These are phyloP conservation scores for Chlorella sorokiniana DNA, from an alignment of 139 green algal genomes.

Conservation along the genomic window DNA sequence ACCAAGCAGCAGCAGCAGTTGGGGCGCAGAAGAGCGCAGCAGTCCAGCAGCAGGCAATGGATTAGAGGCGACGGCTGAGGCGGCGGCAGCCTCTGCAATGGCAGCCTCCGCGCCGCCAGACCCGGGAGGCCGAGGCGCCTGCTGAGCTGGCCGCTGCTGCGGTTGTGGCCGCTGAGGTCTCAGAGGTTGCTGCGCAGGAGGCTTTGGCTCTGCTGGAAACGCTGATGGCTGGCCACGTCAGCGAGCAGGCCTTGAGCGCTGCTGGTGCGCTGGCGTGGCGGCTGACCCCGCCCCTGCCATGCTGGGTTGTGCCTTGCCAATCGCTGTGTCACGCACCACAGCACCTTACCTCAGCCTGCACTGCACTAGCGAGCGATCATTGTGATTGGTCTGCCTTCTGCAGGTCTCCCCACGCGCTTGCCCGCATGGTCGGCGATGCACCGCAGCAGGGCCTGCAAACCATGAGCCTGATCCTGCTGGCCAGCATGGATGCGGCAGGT, in stretches of 20 bases:
- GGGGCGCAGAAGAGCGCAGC: background rate
- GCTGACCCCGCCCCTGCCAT: too few species aligned
- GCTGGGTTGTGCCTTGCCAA: too few species aligned
- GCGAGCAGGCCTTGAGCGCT: background rate
- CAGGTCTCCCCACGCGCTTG: background rate
- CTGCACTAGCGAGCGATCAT: too few species aligned
- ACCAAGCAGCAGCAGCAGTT: background rate
- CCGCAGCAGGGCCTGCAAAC: background rate
- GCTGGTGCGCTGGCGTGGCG: background rate
- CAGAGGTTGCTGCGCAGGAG: background rate
- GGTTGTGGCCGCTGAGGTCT: constrained; percentile 5
- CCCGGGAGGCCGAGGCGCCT: background rate
- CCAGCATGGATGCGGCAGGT: background rate
- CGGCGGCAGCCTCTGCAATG: too few species aligned
- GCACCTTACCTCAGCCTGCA: too few species aligned
- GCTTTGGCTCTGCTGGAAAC: constrained; percentile 8
- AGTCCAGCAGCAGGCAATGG: background rate
- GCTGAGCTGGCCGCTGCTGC: background rate
- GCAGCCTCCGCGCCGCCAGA: too few species aligned
- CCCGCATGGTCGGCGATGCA: background rate
- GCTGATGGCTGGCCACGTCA: background rate
- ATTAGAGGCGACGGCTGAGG: background rate
- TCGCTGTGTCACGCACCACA: too few species aligned
- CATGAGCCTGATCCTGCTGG: background rate
- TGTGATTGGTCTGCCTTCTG: background rate